Evolutionary conservation across 2,329 filamentous ascomycete genomes (phyloP).

Genomic region (Fusarium coicis): DNA sequence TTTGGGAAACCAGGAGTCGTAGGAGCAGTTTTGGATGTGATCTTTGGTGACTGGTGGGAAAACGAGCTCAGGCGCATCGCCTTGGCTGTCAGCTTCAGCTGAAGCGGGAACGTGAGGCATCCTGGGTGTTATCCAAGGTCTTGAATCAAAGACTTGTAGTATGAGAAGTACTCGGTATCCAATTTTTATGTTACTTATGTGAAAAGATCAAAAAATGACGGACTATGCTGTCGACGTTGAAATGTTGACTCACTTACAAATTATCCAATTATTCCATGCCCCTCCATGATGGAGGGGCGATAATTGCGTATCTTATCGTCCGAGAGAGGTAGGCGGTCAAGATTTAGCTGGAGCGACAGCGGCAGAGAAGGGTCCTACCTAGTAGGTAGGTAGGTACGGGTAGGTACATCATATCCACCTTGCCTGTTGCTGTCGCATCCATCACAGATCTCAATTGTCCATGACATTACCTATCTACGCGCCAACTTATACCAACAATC

Average conservation of each 20-base stretch:
- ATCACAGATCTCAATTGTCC: conserved; percentile 4
- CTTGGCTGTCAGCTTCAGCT: conserved; percentile 1
- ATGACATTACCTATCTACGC: neutral
- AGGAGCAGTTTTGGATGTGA: conserved; percentile 95
- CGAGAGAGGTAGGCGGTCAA: conserved; percentile 14
- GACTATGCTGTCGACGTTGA: neutral
- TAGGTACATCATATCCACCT: conserved; percentile 25
- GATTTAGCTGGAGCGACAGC: neutral
- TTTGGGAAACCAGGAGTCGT: conserved; percentile 89
- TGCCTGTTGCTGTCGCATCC: conserved; percentile 8
- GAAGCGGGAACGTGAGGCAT: conserved; percentile 52
- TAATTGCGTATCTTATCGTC: conserved; percentile 29
- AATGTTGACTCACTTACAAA: conserved; percentile 40
- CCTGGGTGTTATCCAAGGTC: neutral
- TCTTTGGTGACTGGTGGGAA: conserved; percentile 87
- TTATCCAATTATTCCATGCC: conserved; percentile 34
- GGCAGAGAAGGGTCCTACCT: conserved; percentile 24
- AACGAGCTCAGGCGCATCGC: conserved; percentile 55
- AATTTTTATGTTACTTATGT: neutral
- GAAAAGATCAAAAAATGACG: neutral
- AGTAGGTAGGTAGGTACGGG: too few species aligned
- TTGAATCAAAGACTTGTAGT: neutral
- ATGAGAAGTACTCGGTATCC: neutral
- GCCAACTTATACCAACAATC: neutral
- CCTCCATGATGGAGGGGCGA: conserved; percentile 34